Percentiles rank a stretch among this genome's conserved stretches.
Conservation (phyloP, 768 basidiomycete species). For the Rhodotorula toruloides region DNA sequence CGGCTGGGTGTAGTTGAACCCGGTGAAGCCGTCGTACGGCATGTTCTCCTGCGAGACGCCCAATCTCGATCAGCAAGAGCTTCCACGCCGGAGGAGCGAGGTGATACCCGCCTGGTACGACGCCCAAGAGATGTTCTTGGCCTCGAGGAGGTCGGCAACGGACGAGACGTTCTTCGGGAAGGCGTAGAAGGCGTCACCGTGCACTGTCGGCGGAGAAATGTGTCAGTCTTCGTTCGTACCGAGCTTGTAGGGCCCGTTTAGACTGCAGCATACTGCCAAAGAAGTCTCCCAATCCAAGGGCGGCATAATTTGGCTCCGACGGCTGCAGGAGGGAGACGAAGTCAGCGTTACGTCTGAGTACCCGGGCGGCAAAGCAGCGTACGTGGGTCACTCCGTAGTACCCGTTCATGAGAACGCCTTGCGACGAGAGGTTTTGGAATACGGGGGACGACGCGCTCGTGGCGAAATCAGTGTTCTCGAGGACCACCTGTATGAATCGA, state of each 20-base stretch:
- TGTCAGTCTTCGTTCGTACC: too few relatives aligned
- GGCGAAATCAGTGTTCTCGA: not conserved
- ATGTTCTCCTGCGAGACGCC: slow-evolving; percentile 24
- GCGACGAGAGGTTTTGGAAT: not conserved
- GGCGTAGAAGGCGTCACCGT: not conserved
- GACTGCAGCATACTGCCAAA: too few relatives aligned
- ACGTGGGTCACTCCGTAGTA: not conserved
- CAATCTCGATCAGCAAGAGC: too few relatives aligned
- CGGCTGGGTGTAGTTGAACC: slow-evolving; percentile 46
- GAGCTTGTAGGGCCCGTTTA: too few relatives aligned
- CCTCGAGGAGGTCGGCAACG: slow-evolving; percentile 59
- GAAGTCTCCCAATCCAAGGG: not conserved
- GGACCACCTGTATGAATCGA: not conserved
- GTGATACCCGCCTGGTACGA: slow-evolving; percentile 45
- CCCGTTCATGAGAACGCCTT: not conserved
- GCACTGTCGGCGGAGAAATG: too few relatives aligned
- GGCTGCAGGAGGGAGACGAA: too few relatives aligned
- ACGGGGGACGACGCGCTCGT: not conserved
- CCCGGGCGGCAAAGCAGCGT: too few relatives aligned
- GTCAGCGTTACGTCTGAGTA: too few relatives aligned
- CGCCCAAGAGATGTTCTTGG: slow-evolving; percentile 58
- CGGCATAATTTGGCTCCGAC: not conserved
- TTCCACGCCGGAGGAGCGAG: too few relatives aligned
- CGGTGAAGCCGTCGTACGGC: slow-evolving; percentile 35
- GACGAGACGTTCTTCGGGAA: slow-evolving; percentile 56